Evolutionary conservation across 2,329 filamentous ascomycete genomes (phyloP), one percentile per base, ranked within the genome.

Genomic region (Monosporascus sp.): DNA sequence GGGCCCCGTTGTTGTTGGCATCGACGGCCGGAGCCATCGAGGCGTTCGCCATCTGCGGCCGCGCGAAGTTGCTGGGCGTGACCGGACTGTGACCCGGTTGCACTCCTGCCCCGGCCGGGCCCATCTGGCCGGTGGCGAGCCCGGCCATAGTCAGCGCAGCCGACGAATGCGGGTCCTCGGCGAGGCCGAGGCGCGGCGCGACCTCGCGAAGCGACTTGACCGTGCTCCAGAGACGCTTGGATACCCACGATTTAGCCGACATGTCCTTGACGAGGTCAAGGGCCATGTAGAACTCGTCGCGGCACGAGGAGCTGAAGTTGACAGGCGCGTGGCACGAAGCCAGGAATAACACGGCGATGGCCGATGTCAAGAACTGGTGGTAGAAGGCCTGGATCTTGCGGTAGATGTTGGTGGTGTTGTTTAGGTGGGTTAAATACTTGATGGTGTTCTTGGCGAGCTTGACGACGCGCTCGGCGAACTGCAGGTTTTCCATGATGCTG

Each of bases 401-500:
- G 67, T 92, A 91, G 3, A 91, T 77, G 54, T 88, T 84, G 0
- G 84, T 85, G 1, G 84, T 88, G 64, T 80, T 84, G 70, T 91
- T 89, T 53, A 90, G 77, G 53, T 87, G 81, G 5, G 81, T 82
- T 9, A 92, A 75, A 54, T 87, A 87, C 6, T 81, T 80, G 54
- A 92, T 88, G 1, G 87, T 90, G 60, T 91, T 87, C 63, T 89
- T 89, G 15, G 88, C 87, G 1, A 92, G 77, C 55, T 88, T 84
- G 31, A 91, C 86, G 0, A 83, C 87, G 0, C 81, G 88, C 62
- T 89, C 84, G 3, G 91, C 91, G 57, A 89, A 85, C 5, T 76
- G 72, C 49, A 86, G 79, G 65, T 96, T 87, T 53, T 87, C 82
- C 72, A 88, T 83, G 62, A 97, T 97, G 62, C 86, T 92, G 14